Base-by-base conservation (phyloP, 306 rosid species). In the Cajanus cajan region DNA sequence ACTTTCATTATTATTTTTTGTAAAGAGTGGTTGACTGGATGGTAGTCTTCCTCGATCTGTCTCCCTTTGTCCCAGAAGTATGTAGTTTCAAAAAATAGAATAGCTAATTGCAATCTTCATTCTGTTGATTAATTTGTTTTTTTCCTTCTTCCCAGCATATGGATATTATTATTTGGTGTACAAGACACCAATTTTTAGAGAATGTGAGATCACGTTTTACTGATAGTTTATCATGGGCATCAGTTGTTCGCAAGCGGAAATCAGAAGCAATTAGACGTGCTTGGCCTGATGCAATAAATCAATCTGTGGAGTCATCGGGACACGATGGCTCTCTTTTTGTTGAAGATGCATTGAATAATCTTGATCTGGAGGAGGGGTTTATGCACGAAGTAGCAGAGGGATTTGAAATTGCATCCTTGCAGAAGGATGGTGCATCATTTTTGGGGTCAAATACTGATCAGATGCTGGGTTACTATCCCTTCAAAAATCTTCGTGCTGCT, bases 81-180 rank as follows among this genome's bases (percentile, higher is more conserved):
- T 63, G 80, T 73, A 65, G 51, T 71, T 77, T 24, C 58, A 5
- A 47, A 37, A 79, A 39, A 19, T 59, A 39, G 31, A 78, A 25
- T 64, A 78, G 55, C 57, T 63, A 24, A 34, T 54, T 71, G 39
- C 58, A 47, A 57, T 79, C 62, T 74, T 59, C 66, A 57, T 64
- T 73, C 51, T 10, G 48, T 24, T 65, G 54, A 72, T 73, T 80
- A 61, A 61, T 68, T 24, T 41, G 48, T 69, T 33, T 11, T 63
- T 85, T 73, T 83, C 55, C 44, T 78, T 71, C 54, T 74, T 18
- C 68, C 71, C 96, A 96, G 99, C 99, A 96, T 85, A 68, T 93
- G 97, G 99, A 93, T 87, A 84, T 90, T 59, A 88, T 91, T 90
- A 86, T 91, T 68, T 96, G 98, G 97, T 93, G 96, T 73, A 73